Evolutionary conservation across 2,329 filamentous ascomycete genomes (phyloP).

Genomic region (Calonectria ilicicola): DNA sequence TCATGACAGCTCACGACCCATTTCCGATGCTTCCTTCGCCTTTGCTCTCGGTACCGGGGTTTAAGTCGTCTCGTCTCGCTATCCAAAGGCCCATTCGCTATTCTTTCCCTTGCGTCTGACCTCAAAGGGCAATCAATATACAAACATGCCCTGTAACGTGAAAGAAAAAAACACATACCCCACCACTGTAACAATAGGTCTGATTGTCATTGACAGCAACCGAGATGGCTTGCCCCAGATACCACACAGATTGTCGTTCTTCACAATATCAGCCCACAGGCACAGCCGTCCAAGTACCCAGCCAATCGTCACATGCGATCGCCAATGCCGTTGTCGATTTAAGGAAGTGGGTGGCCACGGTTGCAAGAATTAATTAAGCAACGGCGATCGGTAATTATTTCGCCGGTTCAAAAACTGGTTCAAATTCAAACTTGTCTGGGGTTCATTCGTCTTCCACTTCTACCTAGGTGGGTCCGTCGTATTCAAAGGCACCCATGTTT

Average conservation of each 20-base stretch:
- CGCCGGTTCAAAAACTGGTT: background rate
- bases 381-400: background rate
- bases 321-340: background rate
- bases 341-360: background rate
- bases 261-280: background rate
- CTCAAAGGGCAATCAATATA: no score
- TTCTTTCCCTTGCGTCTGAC: no score
- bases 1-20: background rate
- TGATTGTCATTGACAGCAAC: no score
- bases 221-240: no score
- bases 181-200: no score
- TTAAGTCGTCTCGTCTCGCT: no score
- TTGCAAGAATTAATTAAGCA: background rate
- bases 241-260: no score
- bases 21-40: background rate
- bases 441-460: background rate
- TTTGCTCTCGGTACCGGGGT: background rate
- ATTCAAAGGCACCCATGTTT: background rate
- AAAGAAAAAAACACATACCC: no score
- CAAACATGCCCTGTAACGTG: no score
- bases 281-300: background rate
- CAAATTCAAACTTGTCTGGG: background rate
- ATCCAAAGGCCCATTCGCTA: no score
- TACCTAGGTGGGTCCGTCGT: background rate
- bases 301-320: background rate